Evolutionary conservation across 2,329 filamentous ascomycete genomes (phyloP).

Genomic region (Ilyonectria mors-panacis): DNA sequence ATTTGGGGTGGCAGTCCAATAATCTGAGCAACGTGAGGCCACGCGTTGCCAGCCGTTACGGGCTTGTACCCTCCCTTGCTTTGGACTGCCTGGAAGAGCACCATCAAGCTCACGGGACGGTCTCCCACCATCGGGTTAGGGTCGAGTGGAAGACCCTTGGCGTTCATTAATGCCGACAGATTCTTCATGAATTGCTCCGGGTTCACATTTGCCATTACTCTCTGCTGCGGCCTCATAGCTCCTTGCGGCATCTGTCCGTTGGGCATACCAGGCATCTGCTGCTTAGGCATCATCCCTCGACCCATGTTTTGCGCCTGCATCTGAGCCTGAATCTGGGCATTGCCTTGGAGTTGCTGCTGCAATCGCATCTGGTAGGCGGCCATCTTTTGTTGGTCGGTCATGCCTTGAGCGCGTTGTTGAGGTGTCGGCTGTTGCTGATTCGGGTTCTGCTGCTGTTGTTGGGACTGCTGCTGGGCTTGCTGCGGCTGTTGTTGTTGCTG

Average conservation of each 20-base stretch:
- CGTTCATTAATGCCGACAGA: constrained; percentile 82
- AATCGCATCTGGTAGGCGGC: constrained; percentile 86
- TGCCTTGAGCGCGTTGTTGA: constrained; percentile 50
- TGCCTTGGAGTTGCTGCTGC: constrained; percentile 79
- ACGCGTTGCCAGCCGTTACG: constrained; percentile 78
- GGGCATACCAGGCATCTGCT: constrained; percentile 62
- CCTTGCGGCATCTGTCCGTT: constrained; percentile 71
- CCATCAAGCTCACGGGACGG: constrained; percentile 80
- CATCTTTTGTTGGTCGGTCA: constrained; percentile 80
- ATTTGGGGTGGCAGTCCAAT: constrained; percentile 75
- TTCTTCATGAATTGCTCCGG: constrained; percentile 83
- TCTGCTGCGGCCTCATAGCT: constrained; percentile 66
- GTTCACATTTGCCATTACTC: constrained; percentile 61
- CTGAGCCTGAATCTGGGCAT: constrained; percentile 66
- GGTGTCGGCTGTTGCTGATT: constrained; percentile 55
- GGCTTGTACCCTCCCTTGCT: constrained; percentile 85
- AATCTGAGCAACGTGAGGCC: constrained; percentile 79
- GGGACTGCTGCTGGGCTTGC: constrained; percentile 44
- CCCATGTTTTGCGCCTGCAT: constrained; percentile 65
- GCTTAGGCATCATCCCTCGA: constrained; percentile 69
- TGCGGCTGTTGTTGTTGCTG: constrained; percentile 65
- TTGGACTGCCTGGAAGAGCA: constrained; percentile 81
- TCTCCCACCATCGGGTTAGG: constrained; percentile 81
- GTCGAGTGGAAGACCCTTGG: constrained; percentile 81
- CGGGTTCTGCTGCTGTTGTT: constrained; percentile 48